Evolutionary conservation across 1,284 basidiomycete genomes (phyloP), one percentile per base, ranked within the genome.

Genomic region (Boletellus deceptivus): DNA sequence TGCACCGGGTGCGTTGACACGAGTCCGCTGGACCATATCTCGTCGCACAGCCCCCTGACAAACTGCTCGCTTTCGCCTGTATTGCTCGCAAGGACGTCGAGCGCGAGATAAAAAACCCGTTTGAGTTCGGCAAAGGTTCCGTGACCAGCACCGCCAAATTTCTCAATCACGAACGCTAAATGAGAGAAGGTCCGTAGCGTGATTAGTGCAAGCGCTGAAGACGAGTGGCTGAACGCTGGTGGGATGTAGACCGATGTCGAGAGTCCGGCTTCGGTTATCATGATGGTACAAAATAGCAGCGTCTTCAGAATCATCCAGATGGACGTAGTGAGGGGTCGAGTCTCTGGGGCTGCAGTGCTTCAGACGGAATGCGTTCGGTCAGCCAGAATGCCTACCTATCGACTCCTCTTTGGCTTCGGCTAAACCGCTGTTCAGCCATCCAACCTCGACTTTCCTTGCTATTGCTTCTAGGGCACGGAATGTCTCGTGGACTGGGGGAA

Each of bases 301-400:
- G 83, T 87, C 66, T 89, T 90, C 58, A 89, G 73, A 22, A 78
- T 72, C 6, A 70, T 71, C 87, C 86, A 89, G 10, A 82, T 71
- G 9, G 72, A 65, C 22, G 73, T 72, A 2, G 73, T 65, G 11
- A 79, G 52, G n/a, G 75, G 70, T 33, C 72, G 74, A 0, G 75
- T 72, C 18, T 74, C 72, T 16, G 71, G 65, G 9, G 65, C 73
- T 79, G 48, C 31, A 20, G 29, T 33, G 46, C 7, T 18, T 56
- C 52, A 56, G 54, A 39, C 18, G 40, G 33, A 4, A 48, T 3
- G 40, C 2, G 16, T 29, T 46, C 27, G 16, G 24, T n/a, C 3
- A n/a, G 42, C 46, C 48, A 46, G 40, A 17, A 52, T 10, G 36
- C 41, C 44, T 52, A 65, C 72, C 48, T 60, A 82, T 79, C 61